phyloP scores from a whole-genome alignment of 805 yeast genomes.

The Ogataea allantospora region DNA sequence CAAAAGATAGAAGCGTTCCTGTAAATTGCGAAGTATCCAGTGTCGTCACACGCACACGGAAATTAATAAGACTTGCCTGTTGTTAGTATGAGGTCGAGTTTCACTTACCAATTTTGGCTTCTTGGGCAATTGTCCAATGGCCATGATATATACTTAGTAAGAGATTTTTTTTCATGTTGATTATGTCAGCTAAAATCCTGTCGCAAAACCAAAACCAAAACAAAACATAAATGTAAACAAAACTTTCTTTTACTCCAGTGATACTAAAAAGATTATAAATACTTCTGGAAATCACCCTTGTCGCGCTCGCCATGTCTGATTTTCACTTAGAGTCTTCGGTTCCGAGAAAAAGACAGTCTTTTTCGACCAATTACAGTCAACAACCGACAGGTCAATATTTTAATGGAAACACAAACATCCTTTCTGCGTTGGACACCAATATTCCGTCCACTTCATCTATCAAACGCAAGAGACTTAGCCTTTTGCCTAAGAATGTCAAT shows the following conservation, averaged over 20 bases:
- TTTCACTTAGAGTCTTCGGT: constrained; percentile 20
- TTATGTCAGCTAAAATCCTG: constrained; percentile 7
- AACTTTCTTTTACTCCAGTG: constrained; percentile 3
- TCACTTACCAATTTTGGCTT: constrained; percentile 44
- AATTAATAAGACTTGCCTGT: constrained; percentile 66
- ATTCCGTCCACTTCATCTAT: constrained; percentile 17
- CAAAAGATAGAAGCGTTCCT: constrained; percentile 86
- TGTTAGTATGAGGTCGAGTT: constrained; percentile 11
- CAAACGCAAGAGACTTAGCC: constrained; percentile 29
- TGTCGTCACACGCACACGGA: constrained; percentile 68
- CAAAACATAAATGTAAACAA: constrained; percentile 12
- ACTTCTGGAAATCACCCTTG: constrained; percentile 1
- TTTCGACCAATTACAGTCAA: constrained; percentile 16
- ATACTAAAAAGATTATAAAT: constrained; percentile 6
- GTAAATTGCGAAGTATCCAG: constrained; percentile 74
- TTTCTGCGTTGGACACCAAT: constrained; percentile 19
- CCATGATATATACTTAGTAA: constrained; percentile 15
- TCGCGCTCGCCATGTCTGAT: constrained; percentile 18
- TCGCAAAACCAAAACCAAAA: constrained; percentile 11
- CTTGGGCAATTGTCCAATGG: constrained; percentile 36
- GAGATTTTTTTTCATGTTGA: neutral
- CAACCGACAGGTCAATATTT: constrained; percentile 15
- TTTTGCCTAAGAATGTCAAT: constrained; percentile 29
- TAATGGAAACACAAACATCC: constrained; percentile 19
- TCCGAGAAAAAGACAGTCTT: constrained; percentile 24